Percentiles rank a stretch among this genome's conserved stretches.
Evolutionary conservation across 2,329 filamentous ascomycete genomes (phyloP).

Genomic region (Alternaria ethzedia): DNA sequence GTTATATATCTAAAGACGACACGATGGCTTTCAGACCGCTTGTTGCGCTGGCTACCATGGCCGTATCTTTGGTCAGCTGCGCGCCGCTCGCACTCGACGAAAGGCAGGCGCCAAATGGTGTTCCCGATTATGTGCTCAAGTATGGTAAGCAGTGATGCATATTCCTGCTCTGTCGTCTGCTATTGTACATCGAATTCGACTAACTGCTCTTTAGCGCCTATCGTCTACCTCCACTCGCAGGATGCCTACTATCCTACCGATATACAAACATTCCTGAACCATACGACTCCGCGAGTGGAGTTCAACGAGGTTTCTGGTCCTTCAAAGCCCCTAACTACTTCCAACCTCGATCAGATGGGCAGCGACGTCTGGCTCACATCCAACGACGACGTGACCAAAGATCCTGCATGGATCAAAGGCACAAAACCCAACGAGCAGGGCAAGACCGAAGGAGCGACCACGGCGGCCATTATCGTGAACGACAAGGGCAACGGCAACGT

Average conservation of each 20-base stretch:
- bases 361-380: slow-evolving; percentile 54
- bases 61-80: slow-evolving; percentile 19
- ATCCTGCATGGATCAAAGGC: slow-evolving; percentile 57
- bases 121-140: slow-evolving; percentile 48
- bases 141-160: slow-evolving; percentile 39
- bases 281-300: slow-evolving; percentile 50
- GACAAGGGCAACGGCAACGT: slow-evolving; percentile 61
- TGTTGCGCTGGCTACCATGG: slow-evolving; percentile 13
- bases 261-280: slow-evolving; percentile 49
- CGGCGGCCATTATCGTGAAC: slow-evolving; percentile 62
- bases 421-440: slow-evolving; percentile 59
- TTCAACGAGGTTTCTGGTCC: slow-evolving; percentile 43
- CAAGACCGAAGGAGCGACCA: slow-evolving; percentile 58
- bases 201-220: slow-evolving; percentile 45
- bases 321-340: slow-evolving; percentile 47
- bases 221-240: slow-evolving; percentile 53
- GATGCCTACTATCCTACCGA: slow-evolving; percentile 55
- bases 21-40: slow-evolving; percentile 20
- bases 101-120: slow-evolving; percentile 31
- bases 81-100: slow-evolving; percentile 25
- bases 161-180: neutral
- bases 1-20: neutral
- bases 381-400: slow-evolving; percentile 50
- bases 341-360: slow-evolving; percentile 54
- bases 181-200: neutral